These are phyloP conservation scores for Neopestalotiopsis sp. DNA, from an alignment of 2,329 filamentous ascomycete species.

Conservation along the genomic window DNA sequence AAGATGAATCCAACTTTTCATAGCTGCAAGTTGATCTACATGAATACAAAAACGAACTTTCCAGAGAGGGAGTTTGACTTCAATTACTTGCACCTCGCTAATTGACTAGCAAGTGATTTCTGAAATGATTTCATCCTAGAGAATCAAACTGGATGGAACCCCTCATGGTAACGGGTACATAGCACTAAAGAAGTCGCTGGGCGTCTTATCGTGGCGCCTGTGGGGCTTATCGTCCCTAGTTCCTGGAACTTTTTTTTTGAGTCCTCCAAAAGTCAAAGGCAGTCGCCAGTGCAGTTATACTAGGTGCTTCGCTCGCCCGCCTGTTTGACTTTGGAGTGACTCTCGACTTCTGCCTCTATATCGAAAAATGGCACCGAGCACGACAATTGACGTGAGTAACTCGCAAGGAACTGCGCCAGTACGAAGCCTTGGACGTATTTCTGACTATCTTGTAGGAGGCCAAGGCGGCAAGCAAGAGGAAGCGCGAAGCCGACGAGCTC, in stretches of 20 bases:
- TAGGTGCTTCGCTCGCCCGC: not conserved
- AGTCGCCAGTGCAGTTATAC: not conserved
- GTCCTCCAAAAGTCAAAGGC: not conserved
- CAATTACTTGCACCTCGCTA: no score
- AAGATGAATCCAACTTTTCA: no score
- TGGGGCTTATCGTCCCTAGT: slow-evolving; percentile 19
- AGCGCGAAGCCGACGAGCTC: slow-evolving; percentile 50
- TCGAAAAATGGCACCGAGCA: slow-evolving; percentile 32
- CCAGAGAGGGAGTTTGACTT: no score
- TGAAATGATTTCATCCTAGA: not conserved
- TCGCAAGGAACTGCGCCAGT: not conserved
- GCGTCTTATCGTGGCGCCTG: slow-evolving; percentile 12
- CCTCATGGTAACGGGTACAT: not conserved
- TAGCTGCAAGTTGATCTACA: not conserved
- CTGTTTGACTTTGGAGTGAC: slow-evolving; percentile 7
- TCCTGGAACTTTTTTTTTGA: slow-evolving; percentile 18
- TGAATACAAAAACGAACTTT: not conserved
- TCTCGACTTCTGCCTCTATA: not conserved
- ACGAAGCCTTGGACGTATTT: not conserved
- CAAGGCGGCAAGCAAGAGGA: slow-evolving; percentile 50
- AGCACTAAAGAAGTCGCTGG: not conserved
- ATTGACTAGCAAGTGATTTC: no score
- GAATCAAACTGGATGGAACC: not conserved
- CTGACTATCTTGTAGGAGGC: slow-evolving; percentile 36
- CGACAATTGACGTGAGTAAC: slow-evolving; percentile 31